These are phyloP conservation scores for Tripterygium wilfordii DNA, from an alignment of 177 flowering plant genomes.

Conservation along the genomic window DNA sequence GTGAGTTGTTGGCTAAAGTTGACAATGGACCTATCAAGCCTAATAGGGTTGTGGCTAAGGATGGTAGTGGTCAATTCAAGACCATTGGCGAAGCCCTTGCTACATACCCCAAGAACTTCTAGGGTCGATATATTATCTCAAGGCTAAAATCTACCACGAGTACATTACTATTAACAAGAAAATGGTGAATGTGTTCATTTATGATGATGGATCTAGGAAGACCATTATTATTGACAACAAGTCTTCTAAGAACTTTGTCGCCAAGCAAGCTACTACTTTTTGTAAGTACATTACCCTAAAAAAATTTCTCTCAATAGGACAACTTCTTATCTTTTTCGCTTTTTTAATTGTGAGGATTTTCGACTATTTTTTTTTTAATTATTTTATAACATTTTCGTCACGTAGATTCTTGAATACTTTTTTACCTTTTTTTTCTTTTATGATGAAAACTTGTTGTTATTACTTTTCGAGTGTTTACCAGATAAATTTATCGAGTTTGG, in stretches of 20 bases:
- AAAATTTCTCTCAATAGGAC: background rate
- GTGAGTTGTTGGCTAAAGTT: conserved; percentile 31
- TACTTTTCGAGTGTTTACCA: no score
- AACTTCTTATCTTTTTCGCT: background rate
- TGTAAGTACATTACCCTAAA: no score
- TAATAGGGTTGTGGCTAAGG: conserved; percentile 62
- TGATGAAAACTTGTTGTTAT: no score
- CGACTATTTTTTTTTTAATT: no score
- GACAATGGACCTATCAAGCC: conserved; percentile 17
- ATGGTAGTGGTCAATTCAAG: conserved; percentile 57
- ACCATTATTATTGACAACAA: conserved; percentile 43
- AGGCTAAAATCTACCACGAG: conserved; percentile 55
- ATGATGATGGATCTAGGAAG: conserved; percentile 58
- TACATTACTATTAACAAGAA: conserved; percentile 23
- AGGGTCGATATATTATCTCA: conserved; percentile 36
- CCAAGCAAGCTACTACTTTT: conserved; percentile 44
- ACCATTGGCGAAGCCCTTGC: conserved; percentile 40
- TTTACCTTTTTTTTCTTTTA: no score
- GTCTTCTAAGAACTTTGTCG: conserved; percentile 23
- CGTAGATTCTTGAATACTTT: no score
- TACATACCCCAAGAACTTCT: conserved; percentile 30
- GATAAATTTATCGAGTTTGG: no score
- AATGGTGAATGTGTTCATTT: conserved; percentile 37
- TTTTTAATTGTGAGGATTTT: no score
- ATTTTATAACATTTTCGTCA: no score